Evolutionary conservation across 345 rosid species (phyloP).

Genomic region (Salix purpurea): DNA sequence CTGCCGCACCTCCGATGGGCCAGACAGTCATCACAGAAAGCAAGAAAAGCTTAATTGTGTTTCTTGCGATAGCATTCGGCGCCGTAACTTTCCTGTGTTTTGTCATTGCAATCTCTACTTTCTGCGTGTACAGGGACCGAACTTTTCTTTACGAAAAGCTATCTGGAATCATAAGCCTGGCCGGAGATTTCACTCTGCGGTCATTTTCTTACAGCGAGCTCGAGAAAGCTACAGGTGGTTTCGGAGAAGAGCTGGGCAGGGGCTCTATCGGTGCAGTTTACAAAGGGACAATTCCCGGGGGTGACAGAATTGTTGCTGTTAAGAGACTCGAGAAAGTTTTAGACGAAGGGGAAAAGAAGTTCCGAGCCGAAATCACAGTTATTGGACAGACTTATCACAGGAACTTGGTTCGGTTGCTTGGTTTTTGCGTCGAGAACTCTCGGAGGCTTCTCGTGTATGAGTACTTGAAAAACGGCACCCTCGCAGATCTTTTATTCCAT

Average conservation of each 20-base stretch:
- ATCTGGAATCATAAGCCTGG: neutral
- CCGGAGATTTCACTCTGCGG: slow-evolving; percentile 10
- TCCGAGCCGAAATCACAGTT: slow-evolving; percentile 23
- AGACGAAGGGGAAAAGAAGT: slow-evolving; percentile 13
- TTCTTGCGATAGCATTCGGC: slow-evolving; percentile 11
- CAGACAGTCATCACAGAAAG: neutral
- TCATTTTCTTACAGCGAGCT: slow-evolving; percentile 21
- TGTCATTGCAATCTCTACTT: slow-evolving; percentile 11
- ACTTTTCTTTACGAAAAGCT: slow-evolving; percentile 6
- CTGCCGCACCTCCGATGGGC: neutral
- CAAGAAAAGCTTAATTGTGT: neutral
- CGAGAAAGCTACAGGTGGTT: slow-evolving; percentile 18
- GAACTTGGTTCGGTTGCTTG: slow-evolving; percentile 28
- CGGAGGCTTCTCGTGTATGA: slow-evolving; percentile 26
- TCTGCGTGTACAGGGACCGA: slow-evolving; percentile 14
- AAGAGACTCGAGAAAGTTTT: neutral
- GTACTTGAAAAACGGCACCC: slow-evolving; percentile 23
- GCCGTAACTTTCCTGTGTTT: slow-evolving; percentile 7
- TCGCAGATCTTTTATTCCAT: slow-evolving; percentile 4
- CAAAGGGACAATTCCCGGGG: slow-evolving; percentile 11
- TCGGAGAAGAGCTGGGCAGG: slow-evolving; percentile 13
- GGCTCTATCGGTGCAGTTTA: slow-evolving; percentile 22
- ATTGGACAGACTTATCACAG: slow-evolving; percentile 29
- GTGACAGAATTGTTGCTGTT: slow-evolving; percentile 1
- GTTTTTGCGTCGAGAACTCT: slow-evolving; percentile 22